These are phyloP conservation scores for Diaporthe destruens DNA, from an alignment of 2,329 filamentous ascomycete species.

Conservation along the genomic window DNA sequence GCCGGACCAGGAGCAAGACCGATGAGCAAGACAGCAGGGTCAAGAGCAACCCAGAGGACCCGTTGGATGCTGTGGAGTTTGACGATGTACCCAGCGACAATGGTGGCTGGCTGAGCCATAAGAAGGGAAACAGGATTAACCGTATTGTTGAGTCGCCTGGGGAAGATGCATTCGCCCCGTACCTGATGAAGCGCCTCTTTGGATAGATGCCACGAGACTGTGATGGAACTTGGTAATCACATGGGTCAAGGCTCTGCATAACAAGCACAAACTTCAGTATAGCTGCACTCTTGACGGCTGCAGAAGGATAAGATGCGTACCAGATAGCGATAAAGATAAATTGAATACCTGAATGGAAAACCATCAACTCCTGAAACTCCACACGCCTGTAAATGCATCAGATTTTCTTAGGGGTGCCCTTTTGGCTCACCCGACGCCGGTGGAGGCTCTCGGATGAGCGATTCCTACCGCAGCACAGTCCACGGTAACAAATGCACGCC, in stretches of 20 bases:
- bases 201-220: constrained; percentile 48
- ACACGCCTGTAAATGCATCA: constrained; percentile 39
- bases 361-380: constrained; percentile 31
- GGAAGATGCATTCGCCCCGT: constrained; percentile 72
- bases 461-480: constrained; percentile 9
- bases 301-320: constrained; percentile 7
- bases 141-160: constrained; percentile 80
- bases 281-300: background rate
- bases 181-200: constrained; percentile 77
- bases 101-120: constrained; percentile 79
- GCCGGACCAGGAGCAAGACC: constrained; percentile 69
- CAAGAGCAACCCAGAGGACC: constrained; percentile 54
- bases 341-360: background rate
- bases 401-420: constrained; percentile 15
- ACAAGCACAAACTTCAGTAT: background rate
- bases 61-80: constrained; percentile 60
- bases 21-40: constrained; percentile 50
- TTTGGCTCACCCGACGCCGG: constrained; percentile 18
- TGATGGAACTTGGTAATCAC: background rate
- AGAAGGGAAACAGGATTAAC: constrained; percentile 83
- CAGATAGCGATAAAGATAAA: constrained; percentile 13
- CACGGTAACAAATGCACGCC: constrained; percentile 1
- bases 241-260: background rate
- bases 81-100: constrained; percentile 76
- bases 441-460: background rate